Base-by-base conservation (phyloP, 805 yeast genomes). In the Metschnikowia colocasiae region DNA sequence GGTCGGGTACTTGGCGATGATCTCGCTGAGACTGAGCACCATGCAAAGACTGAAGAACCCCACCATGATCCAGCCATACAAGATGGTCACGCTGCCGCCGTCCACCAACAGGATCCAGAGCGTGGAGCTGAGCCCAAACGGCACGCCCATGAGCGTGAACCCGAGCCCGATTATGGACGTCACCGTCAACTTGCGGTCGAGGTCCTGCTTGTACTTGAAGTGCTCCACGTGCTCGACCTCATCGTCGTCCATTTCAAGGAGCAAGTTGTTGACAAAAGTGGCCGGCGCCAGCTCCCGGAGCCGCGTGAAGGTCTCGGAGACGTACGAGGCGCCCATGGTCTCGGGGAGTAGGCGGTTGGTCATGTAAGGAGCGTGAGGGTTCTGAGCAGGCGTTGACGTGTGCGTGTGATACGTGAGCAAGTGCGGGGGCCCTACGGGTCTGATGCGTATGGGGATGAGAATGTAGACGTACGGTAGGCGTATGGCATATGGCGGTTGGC, bases 131-230 rank as follows among this genome's bases (percentile, higher is more conserved):
- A 87, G 75, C 1, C 92, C 90, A 56, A 85, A 75, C 0, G 91
- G 92, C 0, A 88, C 91, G 35, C 88, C 87, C 91, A 87, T 85
- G 27, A 87, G 66, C 1, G 90, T 81, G 60, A 87, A 85, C 0
- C 94, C 92, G 20, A 87, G 67, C 3, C 94, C 95, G 19, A 87
- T 78, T 38, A 87, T 80, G 0, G 91, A 83, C 1, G 81, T 70
- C 9, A 84, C 82, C 0, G 87, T 82, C 47, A 86, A 72, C 51
- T 83, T 81, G 55, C 88, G 74, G 49, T 80, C 81, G 49, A 87
- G 67, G 39, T 82, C 86, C 59, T 84, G 90, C 54, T 83, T 83
- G 61, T 87, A 86, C 46, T 80, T 79, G 70, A 86, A 84, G 56
- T 82, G 85, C 53, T 85, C 90, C 12, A 84, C 80, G 8, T 76